Percentiles rank a stretch among this genome's conserved stretches.
Conservation (phyloP, 306 rosid genomes). For the Myrica gale region DNA sequence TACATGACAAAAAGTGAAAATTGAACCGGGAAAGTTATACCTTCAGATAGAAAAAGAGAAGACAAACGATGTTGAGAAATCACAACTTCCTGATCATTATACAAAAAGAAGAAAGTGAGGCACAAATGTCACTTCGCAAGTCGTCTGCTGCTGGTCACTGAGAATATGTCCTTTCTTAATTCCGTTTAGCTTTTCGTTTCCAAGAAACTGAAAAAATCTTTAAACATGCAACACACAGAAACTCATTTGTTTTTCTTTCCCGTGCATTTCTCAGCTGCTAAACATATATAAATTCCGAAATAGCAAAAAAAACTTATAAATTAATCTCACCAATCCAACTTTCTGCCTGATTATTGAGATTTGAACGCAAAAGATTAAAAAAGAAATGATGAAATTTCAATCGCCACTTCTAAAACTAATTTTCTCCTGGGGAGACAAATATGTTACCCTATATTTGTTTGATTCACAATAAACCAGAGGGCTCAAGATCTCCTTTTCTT, state of each 20-base stretch:
- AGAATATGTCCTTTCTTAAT: neutral
- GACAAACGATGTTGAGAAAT: constrained; percentile 52
- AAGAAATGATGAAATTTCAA: neutral
- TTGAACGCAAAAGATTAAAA: neutral
- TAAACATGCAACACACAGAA: neutral
- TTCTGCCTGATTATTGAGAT: neutral
- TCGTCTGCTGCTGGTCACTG: constrained; percentile 1
- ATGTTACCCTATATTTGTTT: too few species aligned
- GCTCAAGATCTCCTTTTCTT: neutral
- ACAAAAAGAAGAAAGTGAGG: constrained; percentile 16
- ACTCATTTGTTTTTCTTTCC: neutral
- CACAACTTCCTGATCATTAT: constrained; percentile 48
- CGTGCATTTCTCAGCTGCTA: constrained; percentile 2
- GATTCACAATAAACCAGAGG: neutral
- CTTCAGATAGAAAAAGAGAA: constrained; percentile 57
- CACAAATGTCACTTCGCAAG: neutral
- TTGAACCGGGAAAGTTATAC: constrained; percentile 28
- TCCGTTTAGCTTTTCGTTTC: neutral
- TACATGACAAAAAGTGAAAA: neutral
- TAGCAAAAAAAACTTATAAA: neutral
- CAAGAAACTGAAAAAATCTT: neutral
- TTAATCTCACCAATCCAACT: neutral
- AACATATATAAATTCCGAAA: neutral
- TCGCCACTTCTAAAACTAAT: neutral
- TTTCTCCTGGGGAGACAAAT: neutral